phyloP scores from a whole-genome alignment of 202 grass and related monocot genomes.

The Musa balbisiana region DNA sequence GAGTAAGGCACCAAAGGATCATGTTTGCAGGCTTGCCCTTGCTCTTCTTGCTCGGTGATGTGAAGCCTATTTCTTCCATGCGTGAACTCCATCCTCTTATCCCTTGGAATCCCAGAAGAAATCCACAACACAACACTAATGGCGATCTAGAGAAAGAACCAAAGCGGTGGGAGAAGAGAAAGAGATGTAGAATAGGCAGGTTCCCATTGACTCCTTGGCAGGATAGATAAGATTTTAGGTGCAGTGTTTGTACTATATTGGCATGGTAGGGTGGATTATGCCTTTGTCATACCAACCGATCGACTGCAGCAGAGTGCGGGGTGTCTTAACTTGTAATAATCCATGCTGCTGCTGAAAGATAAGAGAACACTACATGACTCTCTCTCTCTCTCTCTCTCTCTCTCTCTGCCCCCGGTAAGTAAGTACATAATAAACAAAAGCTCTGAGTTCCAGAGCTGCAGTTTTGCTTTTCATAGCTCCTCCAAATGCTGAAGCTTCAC shows the following conservation, averaged over 20 bases:
- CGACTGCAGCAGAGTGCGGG: neutral
- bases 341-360: too few species aligned
- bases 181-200: neutral
- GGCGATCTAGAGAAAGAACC: neutral
- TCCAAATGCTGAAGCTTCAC: too few species aligned
- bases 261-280: constrained; percentile 12
- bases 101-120: neutral
- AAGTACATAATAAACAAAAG: neutral
- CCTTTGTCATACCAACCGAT: constrained; percentile 2
- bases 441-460: neutral
- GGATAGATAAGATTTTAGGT: neutral
- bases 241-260: constrained; percentile 8
- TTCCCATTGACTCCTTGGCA: constrained; percentile 10
- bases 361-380: too few species aligned
- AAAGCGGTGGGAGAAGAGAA: neutral
- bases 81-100: constrained; percentile 14
- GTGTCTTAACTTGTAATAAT: too few species aligned
- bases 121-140: neutral
- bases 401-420: neutral
- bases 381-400: too few species aligned
- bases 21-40: neutral
- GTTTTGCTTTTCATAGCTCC: too few species aligned
- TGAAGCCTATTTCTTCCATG: neutral
- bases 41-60: constrained; percentile 3
- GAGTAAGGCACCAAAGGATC: constrained; percentile 19